Conservation (phyloP, 768 basidiomycete species). For the Podaxis sp. region DNA sequence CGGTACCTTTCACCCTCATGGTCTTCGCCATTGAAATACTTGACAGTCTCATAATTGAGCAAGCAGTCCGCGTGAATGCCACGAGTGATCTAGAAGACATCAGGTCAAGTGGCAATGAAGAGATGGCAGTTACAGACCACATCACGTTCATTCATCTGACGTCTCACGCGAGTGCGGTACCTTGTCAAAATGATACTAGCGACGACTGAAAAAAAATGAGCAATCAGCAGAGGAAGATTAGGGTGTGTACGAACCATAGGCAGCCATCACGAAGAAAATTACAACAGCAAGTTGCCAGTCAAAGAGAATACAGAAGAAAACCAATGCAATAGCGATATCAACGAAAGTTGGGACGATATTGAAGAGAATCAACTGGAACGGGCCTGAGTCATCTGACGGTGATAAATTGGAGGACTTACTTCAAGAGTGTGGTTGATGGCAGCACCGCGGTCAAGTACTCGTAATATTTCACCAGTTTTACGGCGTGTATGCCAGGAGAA, state of each 20-base stretch:
- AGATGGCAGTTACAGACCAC: slow-evolving; percentile 37
- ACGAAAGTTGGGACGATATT: slow-evolving; percentile 77
- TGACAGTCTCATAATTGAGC: slow-evolving; percentile 82
- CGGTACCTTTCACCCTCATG: slow-evolving; percentile 71
- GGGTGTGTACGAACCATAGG: slow-evolving; percentile 51
- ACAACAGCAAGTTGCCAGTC: slow-evolving; percentile 65
- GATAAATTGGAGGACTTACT: slow-evolving; percentile 27
- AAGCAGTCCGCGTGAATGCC: slow-evolving; percentile 82
- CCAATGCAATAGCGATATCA: slow-evolving; percentile 70
- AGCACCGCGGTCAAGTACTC: slow-evolving; percentile 78
- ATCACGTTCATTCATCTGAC: slow-evolving; percentile 80
- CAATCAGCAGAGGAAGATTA: slow-evolving; percentile 34
- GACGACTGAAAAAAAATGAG: slow-evolving; percentile 36
- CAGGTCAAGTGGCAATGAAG: background rate
- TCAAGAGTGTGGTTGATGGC: slow-evolving; percentile 83
- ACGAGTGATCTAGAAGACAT: slow-evolving; percentile 51
- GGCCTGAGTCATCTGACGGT: background rate
- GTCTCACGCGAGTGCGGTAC: slow-evolving; percentile 70
- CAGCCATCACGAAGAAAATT: slow-evolving; percentile 67
- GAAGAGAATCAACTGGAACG: slow-evolving; percentile 68
- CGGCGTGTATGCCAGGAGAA: slow-evolving; percentile 78
- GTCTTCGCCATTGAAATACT: slow-evolving; percentile 84
- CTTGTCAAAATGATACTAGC: slow-evolving; percentile 61
- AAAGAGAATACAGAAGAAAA: slow-evolving; percentile 59
- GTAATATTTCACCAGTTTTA: slow-evolving; percentile 82